Percentiles rank a stretch among this genome's conserved stretches.
Evolutionary conservation across 1,139 yeast species (phyloP).

Genomic region (Sugiyamaella grinbergsii): DNA sequence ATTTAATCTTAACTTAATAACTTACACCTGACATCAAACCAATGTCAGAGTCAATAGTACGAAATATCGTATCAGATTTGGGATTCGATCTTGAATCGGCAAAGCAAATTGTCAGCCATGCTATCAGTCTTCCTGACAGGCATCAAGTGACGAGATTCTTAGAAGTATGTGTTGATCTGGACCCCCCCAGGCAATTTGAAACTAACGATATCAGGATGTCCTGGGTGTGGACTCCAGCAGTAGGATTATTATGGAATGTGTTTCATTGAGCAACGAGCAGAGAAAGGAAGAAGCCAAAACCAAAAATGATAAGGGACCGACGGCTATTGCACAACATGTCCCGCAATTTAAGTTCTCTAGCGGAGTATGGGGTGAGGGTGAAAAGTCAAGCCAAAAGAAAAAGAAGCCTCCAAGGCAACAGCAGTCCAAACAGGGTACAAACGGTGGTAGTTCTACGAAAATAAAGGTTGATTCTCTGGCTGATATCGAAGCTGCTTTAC

Average conservation of each 20-base stretch:
- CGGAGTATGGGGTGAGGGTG: slow-evolving; percentile 29
- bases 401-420: slow-evolving; percentile 19
- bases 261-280: not conserved
- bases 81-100: slow-evolving; percentile 17
- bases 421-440: slow-evolving; percentile 7
- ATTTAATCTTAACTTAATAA: not conserved
- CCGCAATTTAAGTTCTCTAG: slow-evolving; percentile 24
- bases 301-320: not conserved
- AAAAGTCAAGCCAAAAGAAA: slow-evolving; percentile 18
- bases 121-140: slow-evolving; percentile 6
- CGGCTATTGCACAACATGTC: not conserved
- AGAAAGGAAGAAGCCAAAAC: slow-evolving; percentile 1
- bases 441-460: slow-evolving; percentile 24
- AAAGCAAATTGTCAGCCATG: slow-evolving; percentile 10
- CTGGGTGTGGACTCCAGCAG: not conserved
- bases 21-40: not conserved
- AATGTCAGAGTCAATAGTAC: slow-evolving; percentile 9
- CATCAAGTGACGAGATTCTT: slow-evolving; percentile 13
- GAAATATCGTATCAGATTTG: slow-evolving; percentile 5
- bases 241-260: slow-evolving; percentile 1
- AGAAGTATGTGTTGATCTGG: not conserved
- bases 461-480: slow-evolving; percentile 39
- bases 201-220: slow-evolving; percentile 6
- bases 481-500: slow-evolving; percentile 42
- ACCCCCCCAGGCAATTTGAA: not conserved